These are phyloP conservation scores for Juglanconis sp. DNA, from an alignment of 2,329 filamentous ascomycete species.

Conservation along the genomic window DNA sequence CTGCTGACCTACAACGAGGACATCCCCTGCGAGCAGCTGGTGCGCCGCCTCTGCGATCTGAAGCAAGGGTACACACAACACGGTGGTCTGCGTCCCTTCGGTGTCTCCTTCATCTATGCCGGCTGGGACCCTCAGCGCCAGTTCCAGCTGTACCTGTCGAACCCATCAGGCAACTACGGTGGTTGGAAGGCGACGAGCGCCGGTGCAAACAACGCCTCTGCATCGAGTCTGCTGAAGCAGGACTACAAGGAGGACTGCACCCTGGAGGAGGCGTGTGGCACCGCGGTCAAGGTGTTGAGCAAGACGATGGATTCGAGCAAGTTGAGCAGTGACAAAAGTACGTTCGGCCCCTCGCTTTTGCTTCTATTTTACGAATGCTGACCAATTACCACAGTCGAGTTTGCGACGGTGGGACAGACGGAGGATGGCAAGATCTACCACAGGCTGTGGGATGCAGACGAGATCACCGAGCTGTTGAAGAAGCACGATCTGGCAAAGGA, in stretches of 20 bases:
- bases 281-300: conserved; percentile 98
- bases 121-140: conserved; percentile 94
- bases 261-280: conserved; percentile 90
- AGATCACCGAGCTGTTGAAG: conserved; percentile 90
- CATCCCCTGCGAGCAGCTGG: conserved; percentile 97
- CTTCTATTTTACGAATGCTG: background rate
- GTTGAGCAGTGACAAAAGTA: conserved; percentile 98
- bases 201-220: conserved; percentile 96
- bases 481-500: conserved; percentile 93
- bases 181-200: conserved; percentile 99
- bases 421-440: conserved; percentile 97
- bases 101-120: conserved; percentile 99
- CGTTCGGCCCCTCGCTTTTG: conserved; percentile 34
- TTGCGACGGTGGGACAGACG: conserved; percentile 95
- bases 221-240: conserved; percentile 95
- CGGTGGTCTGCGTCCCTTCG: conserved; percentile 94
- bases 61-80: conserved; percentile 99
- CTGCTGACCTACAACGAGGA: conserved; percentile 99
- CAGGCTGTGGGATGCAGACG: conserved; percentile 92
- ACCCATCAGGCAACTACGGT: conserved; percentile 97
- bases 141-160: conserved; percentile 99
- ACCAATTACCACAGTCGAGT: conserved; percentile 68
- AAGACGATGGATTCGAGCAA: conserved; percentile 99
- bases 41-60: conserved; percentile 91
- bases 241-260: conserved; percentile 99